These are phyloP conservation scores for Rhizopus sp. DNA, from an alignment of 371 early-diverging fungal genomes.

Conservation along the genomic window DNA sequence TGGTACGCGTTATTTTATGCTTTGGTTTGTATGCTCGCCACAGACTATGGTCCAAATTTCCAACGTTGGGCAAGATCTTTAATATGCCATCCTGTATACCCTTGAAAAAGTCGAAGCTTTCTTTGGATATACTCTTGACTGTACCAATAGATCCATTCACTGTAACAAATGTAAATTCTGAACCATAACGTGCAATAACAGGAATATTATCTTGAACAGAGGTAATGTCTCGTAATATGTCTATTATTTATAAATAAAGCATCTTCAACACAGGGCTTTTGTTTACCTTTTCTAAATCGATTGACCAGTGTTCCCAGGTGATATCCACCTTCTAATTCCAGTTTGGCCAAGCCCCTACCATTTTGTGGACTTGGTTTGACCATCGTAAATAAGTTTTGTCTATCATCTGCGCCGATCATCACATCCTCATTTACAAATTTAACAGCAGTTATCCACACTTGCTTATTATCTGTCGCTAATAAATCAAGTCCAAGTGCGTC, in stretches of 20 bases:
- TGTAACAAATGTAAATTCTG: conserved; percentile 71
- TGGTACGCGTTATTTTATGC: conserved; percentile 43
- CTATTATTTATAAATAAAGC: neutral
- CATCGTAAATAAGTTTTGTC: conserved; percentile 64
- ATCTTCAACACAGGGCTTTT: neutral
- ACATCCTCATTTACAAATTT: conserved; percentile 63
- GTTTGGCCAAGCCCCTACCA: conserved; percentile 27
- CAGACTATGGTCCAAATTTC: conserved; percentile 57
- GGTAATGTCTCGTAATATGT: conserved; percentile 33
- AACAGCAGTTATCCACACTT: conserved; percentile 72
- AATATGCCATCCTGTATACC: conserved; percentile 69
- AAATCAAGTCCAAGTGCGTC: conserved; percentile 50
- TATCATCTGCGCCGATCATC: conserved; percentile 65
- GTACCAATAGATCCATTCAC: conserved; percentile 82
- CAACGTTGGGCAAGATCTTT: conserved; percentile 54
- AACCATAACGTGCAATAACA: conserved; percentile 41
- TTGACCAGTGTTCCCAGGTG: conserved; percentile 87
- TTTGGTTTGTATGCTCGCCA: conserved; percentile 65
- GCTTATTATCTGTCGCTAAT: conserved; percentile 63
- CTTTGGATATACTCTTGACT: conserved; percentile 63
- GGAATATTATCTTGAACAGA: conserved; percentile 46
- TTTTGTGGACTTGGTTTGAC: conserved; percentile 37
- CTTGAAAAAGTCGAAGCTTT: conserved; percentile 57
- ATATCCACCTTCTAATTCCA: conserved; percentile 68
- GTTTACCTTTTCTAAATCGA: conserved; percentile 51